These are phyloP conservation scores for maize (Zea mays) DNA, from an alignment of 176 grass and related monocot species.

Conservation along the genomic window DNA sequence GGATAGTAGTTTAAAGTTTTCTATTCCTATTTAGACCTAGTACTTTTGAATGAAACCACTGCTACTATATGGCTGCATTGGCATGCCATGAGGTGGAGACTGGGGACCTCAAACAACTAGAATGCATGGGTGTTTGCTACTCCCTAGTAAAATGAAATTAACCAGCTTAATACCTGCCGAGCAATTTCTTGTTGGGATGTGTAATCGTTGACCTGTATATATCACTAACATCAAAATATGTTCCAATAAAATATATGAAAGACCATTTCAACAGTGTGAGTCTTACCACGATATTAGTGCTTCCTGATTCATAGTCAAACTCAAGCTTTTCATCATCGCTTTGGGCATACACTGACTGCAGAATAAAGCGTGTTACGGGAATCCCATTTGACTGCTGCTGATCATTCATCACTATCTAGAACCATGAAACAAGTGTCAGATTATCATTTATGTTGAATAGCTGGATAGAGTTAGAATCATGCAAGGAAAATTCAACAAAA, in stretches of 20 bases:
- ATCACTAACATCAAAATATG: conserved; percentile 31
- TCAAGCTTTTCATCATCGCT: conserved; percentile 96
- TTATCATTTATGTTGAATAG: conserved; percentile 20
- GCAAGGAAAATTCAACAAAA: conserved; percentile 19
- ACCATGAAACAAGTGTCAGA: conserved; percentile 16
- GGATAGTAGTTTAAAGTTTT: too few relatives aligned
- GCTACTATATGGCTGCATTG: too few relatives aligned
- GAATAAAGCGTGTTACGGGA: conserved; percentile 81
- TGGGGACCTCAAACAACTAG: neutral
- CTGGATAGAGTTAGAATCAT: conserved; percentile 6
- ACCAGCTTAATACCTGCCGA: conserved; percentile 64
- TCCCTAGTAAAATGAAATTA: neutral
- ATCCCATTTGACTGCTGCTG: conserved; percentile 91
- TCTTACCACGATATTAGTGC: conserved; percentile 78
- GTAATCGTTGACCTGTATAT: conserved; percentile 78
- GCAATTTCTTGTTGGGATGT: conserved; percentile 80
- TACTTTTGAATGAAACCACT: too few relatives aligned
- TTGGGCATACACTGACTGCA: conserved; percentile 96
- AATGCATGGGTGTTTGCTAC: neutral
- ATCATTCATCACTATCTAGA: conserved; percentile 97
- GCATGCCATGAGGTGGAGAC: neutral
- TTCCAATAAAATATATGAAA: conserved; percentile 22
- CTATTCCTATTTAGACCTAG: too few relatives aligned
- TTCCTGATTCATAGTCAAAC: conserved; percentile 99
- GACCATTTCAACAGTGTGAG: conserved; percentile 22